A percentile compares a stretch with the other conserved stretches of the same genome.
Evolutionary conservation across 2,329 filamentous ascomycete species (phyloP).

Genomic region (Septoria petroselini): DNA sequence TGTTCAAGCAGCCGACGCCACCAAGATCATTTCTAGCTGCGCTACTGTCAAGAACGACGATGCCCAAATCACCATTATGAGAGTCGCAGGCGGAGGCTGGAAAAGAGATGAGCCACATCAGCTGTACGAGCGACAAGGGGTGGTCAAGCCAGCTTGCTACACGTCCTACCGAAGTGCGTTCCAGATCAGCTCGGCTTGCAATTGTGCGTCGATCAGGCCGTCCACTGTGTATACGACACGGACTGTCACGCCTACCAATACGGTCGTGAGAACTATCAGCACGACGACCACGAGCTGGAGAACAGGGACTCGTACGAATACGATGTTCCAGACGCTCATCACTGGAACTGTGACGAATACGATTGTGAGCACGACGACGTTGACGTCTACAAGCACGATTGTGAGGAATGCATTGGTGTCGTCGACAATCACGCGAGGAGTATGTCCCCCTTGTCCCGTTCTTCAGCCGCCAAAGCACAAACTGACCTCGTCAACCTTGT

Average conservation of each 20-base stretch:
- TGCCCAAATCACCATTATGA: conserved; percentile 3
- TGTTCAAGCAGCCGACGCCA: not conserved
- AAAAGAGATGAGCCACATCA: not conserved
- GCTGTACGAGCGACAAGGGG: conserved; percentile 1
- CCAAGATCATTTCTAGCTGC: not conserved
- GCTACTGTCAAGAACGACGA: not conserved
- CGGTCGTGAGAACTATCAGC: not conserved
- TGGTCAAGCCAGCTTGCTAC: conserved; percentile 6
- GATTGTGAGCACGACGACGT: not conserved
- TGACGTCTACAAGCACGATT: not conserved
- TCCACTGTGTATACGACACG: not conserved
- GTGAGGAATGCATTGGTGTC: not conserved
- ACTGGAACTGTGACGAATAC: not conserved
- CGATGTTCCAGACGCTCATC: not conserved
- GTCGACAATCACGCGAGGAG: not conserved
- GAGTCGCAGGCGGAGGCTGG: not conserved
- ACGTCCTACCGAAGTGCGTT: not conserved
- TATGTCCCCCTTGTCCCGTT: not conserved
- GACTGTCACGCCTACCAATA: not conserved
- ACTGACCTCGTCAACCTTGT: not conserved
- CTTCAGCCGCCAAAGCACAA: not conserved
- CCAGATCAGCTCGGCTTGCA: not conserved
- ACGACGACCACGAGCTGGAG: not conserved
- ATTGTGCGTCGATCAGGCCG: conserved; percentile 2
- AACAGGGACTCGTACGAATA: not conserved